phyloP scores from a whole-genome alignment of 1,139 yeast genomes.

The Blastobotrys persicus region DNA sequence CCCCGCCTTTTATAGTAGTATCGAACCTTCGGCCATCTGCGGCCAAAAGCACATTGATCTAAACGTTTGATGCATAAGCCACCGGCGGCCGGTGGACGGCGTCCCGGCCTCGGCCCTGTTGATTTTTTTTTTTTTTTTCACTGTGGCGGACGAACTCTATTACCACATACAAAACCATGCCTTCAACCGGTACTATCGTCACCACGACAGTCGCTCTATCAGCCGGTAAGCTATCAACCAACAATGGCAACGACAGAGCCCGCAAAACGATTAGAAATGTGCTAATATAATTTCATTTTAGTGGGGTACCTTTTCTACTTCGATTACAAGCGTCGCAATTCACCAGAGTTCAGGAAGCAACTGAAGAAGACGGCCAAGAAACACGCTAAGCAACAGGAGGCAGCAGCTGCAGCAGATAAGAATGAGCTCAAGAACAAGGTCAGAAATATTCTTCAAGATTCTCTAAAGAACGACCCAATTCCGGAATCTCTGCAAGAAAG shows the following conservation, averaged over 20 bases:
- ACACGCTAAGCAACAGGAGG: conserved; percentile 55
- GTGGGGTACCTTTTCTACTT: conserved; percentile 84
- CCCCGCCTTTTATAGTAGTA: not conserved
- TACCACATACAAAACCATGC: conserved; percentile 25
- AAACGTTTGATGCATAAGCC: not conserved
- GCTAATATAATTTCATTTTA: too few relatives aligned
- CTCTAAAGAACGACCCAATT: conserved; percentile 67
- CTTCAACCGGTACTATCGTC: conserved; percentile 34
- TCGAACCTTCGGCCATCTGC: conserved; percentile 6
- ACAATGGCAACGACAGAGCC: too few relatives aligned
- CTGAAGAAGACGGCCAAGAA: conserved; percentile 59
- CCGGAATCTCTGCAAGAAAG: conserved; percentile 72
- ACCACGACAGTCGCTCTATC: conserved; percentile 35
- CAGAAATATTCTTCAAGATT: conserved; percentile 58
- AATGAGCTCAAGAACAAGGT: conserved; percentile 56
- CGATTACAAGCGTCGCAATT: conserved; percentile 86
- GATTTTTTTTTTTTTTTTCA: not conserved
- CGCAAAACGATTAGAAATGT: too few relatives aligned
- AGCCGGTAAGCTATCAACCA: conserved; percentile 36
- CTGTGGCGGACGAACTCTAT: conserved; percentile 3
- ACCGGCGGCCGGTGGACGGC: too few relatives aligned
- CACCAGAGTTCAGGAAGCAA: conserved; percentile 73
- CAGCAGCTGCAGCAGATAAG: conserved; percentile 58
- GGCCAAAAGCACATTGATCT: not conserved
- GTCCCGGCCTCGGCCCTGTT: not conserved